Base-by-base conservation (phyloP, 495 filamentous ascomycete species). In the Viridothelium virens region DNA sequence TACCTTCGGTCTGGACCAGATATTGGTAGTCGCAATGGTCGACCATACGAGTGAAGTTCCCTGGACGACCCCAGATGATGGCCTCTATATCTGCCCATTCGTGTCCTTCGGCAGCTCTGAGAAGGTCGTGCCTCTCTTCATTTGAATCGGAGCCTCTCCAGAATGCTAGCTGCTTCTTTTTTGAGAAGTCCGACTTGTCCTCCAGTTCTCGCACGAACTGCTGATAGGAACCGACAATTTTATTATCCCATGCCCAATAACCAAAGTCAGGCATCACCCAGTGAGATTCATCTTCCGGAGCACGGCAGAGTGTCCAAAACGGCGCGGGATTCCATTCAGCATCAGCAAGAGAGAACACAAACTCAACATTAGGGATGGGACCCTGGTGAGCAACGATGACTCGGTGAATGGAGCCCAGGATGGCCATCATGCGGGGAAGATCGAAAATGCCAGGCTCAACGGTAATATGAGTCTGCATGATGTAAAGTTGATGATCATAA, bases 221-320 rank as follows among this genome's bases (percentile, higher is more conserved):
- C 16, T 18, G 47, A 34, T 65, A 68, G n/a, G 61, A 65, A 12
- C 65, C 38, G 6, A 67, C 16, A 18, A 66, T 66, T n/a, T 68
- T 64, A 10, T 69, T 48, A 36, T 59, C 53, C 72, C 71, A 74
- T 11, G 38, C 63, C 68, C 67, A 73, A 64, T 68, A 71, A 2
- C 63, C 68, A 50, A 74, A 75, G 59, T 75, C 73, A 1, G 73
- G 73, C 73, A 75, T 74, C 14, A 75, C 65, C 73, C 72, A 74
- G 6, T 70, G n/a, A 7, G 37, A 48, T 37, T 70, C 67, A n/a
- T 75, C 50, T 2, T 68, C 61, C 12, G 61, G 37, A 41, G 37
- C 61, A n/a, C 53, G 53, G 53, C 53, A 59, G n/a, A 59, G 53
- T 59, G 53, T 59, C 53, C 53, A 59, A 31, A 31, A 7, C 3